Evolutionary conservation across 1,139 yeast species (phyloP), one percentile per base, ranked within the genome.

Genomic region (Yarrowia galli): DNA sequence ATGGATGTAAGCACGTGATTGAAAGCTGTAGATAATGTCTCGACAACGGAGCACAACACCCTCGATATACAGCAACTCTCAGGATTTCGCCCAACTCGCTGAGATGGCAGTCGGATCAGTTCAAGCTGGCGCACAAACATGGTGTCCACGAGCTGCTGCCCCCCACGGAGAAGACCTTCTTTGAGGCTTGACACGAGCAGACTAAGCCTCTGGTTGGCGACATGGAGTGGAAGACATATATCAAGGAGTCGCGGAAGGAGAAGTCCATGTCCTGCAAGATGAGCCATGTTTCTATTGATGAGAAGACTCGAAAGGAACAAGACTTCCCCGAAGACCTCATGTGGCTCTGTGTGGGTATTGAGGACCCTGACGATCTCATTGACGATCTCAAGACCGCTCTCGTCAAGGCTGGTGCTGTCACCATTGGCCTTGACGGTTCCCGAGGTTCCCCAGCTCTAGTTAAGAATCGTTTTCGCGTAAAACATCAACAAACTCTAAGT

Each of bases 211-310:
- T 61, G 43, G 45, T 46, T 6, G 66, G 66, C 2, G 66, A 61
- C 12, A 46, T 61, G 54, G 43, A 46, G 66, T 61, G 66, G 66
- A 35, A 38, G 38, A 46, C 38, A 23, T 56, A 48, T 13, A 48
- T 61, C 66, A 83, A 85, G 71, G 89, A 85, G 8, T 87, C 80
- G 35, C 87, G 92, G 77, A 81, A 86, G 77, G 82, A 81, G 71
- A 85, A 83, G 72, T 89, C 96, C 61, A 86, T 92, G 89, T 98
- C 98, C 15, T 91, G 97, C 78, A 87, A 87, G 78, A 92, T 92
- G 98, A 91, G 97, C 2, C 98, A 92, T 76, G 98, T 98, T 16
- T 89, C 97, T 7, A 92, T 93, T 71, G 98, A 92, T 78, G 85
- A 87, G 69, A 84, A 85, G 72, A 88, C 92, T 71, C 84, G 68